Conservation (phyloP, 129 eudicot genomes). For the Flaveria robusta region DNA sequence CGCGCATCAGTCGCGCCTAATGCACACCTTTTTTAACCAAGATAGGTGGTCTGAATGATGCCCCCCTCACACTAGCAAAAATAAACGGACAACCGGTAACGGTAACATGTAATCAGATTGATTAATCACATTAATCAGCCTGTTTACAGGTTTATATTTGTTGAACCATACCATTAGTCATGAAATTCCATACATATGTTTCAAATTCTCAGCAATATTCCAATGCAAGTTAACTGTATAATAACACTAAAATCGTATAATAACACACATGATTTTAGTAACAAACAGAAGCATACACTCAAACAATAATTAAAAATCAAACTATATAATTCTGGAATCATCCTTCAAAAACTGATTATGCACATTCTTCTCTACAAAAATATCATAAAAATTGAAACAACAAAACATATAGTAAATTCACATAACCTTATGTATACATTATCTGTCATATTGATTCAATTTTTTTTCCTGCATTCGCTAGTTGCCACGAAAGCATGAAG, state of each 20-base stretch:
- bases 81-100: too few species aligned
- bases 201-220: neutral
- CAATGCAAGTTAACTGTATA: neutral
- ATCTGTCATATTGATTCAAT: neutral
- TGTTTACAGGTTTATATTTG: neutral
- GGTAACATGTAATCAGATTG: too few species aligned
- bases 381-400: slow-evolving; percentile 21
- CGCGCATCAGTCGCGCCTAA: too few species aligned
- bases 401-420: slow-evolving; percentile 22
- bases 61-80: too few species aligned
- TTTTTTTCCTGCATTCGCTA: slow-evolving; percentile 9
- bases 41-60: too few species aligned
- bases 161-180: neutral
- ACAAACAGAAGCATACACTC: neutral
- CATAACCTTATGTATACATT: slow-evolving; percentile 23
- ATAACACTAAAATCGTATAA: too few species aligned
- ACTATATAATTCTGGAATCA: slow-evolving; percentile 26
- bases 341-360: slow-evolving; percentile 40
- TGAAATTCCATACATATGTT: neutral
- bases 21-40: too few species aligned
- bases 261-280: neutral
- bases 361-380: slow-evolving; percentile 38
- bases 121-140: neutral
- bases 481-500: too few species aligned
- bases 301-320: slow-evolving; percentile 4